Evolutionary conservation across 2,329 filamentous ascomycete species (phyloP).

Genomic region (Cordyceps fumosorosea): DNA sequence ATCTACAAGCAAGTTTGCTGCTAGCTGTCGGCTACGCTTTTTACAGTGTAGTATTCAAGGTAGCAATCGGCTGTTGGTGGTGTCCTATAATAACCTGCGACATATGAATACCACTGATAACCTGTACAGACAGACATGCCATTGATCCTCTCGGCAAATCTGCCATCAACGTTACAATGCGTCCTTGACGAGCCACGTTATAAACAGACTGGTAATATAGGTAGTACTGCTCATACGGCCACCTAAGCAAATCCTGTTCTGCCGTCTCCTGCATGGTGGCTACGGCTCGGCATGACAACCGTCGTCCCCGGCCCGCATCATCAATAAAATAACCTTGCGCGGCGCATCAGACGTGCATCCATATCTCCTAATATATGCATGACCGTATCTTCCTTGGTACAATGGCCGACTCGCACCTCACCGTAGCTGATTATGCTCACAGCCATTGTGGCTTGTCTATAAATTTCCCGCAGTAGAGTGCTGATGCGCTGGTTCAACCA

Average conservation of each 20-base stretch:
- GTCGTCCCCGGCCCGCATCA: background rate
- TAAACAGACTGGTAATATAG: background rate
- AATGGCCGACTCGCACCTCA: background rate
- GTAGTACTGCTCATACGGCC: background rate
- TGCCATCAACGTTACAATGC: background rate
- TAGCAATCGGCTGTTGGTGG: background rate
- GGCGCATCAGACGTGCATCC: background rate
- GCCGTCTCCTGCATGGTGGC: conserved; percentile 1
- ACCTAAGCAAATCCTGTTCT: background rate
- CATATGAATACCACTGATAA: background rate
- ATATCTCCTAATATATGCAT: background rate
- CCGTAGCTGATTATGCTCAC: background rate
- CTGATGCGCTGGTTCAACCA: background rate
- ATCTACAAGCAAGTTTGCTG: background rate
- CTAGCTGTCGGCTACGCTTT: background rate
- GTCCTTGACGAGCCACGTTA: background rate
- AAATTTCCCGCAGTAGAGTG: background rate
- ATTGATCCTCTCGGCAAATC: background rate
- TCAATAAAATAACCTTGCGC: background rate
- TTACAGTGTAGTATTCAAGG: too few species aligned
- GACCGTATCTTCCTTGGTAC: background rate
- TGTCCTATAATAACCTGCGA: background rate
- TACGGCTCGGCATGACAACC: background rate
- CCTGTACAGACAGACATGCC: background rate
- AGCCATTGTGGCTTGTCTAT: background rate